phyloP scores from a whole-genome alignment of 1,139 yeast genomes.

The Suhomyces terraborum region DNA sequence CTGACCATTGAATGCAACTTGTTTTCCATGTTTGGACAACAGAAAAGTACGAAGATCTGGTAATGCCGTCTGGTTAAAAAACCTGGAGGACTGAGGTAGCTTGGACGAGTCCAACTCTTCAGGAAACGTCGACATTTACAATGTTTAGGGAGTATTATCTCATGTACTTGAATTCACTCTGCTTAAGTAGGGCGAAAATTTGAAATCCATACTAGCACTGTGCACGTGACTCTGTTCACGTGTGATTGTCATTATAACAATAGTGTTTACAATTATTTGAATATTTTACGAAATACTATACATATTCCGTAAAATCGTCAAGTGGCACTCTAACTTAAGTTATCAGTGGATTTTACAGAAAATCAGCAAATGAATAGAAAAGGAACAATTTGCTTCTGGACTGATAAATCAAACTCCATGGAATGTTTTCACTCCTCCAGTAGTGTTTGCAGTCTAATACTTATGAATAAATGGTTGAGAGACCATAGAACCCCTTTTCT shows the following conservation, averaged over 20 bases:
- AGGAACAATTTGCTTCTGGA: no score
- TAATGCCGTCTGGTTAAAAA: conserved; percentile 31
- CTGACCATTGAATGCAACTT: conserved; percentile 32
- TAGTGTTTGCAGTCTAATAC: no score
- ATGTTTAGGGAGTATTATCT: background rate
- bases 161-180: background rate
- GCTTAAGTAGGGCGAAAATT: conserved; percentile 2
- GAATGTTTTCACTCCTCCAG: no score
- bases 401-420: no score
- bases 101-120: conserved; percentile 23
- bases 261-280: background rate
- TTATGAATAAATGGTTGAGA: no score
- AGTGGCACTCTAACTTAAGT: background rate
- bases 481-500: no score
- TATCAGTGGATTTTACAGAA: no score
- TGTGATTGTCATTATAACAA: background rate
- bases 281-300: background rate
- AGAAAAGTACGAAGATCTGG: conserved; percentile 33
- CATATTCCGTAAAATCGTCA: no score
- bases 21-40: conserved; percentile 23
- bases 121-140: conserved; percentile 10
- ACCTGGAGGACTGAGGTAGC: conserved; percentile 41
- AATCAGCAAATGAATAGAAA: no score
- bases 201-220: background rate
- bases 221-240: background rate